Base-by-base conservation (phyloP, 2,329 filamentous ascomycete genomes). In the Apiospora marii region DNA sequence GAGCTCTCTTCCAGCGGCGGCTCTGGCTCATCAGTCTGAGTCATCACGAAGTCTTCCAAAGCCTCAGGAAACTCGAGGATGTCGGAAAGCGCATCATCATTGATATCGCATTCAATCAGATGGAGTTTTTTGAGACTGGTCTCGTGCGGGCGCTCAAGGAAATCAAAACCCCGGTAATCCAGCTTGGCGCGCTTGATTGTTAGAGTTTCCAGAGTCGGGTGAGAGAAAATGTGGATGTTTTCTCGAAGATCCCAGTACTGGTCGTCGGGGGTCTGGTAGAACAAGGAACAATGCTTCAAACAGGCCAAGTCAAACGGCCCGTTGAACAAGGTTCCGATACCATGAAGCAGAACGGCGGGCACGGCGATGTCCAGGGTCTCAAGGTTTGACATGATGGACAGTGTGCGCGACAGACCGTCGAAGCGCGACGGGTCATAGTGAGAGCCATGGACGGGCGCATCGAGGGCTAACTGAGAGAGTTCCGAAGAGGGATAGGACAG, bases 201-300 rank as follows among this genome's bases (percentile, higher is more conserved):
- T 4, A 87, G 82, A 6, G 79, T 82, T 75, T 87, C 85, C 27
- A 87, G 82, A 0, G 85, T 85, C 0, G 86, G 86, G 68, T 87
- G 86, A 4, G 84, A 81, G 73, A 87, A 87, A 69, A 87, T 86
- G 78, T 87, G 85, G 67, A 87, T 87, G 74, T 87, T 87, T 73
- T 86, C 85, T 72, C 84, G 85, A 51, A 87, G 80, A 74, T 87
- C 85, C 86, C 86, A 87, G 77, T 87, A 87, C 13, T 79, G 79
- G 69, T 83, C 80, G 70, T 84, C 80, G 19, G 82, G 80, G 74
- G 80, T 80, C 75, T 87, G 85, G 75, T 87, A 87, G 78, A 84
- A 87, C 46, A 87, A 78, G 2, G 81, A 83, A 80, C 86, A 87
- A 3, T 82, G 80, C 75, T 83, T 84, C 34, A 87, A 80, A 73